Evolutionary conservation across 176 grass and related monocot species (phyloP), one percentile per base, ranked within the genome.

Genomic region (Cenchrus americanus): DNA sequence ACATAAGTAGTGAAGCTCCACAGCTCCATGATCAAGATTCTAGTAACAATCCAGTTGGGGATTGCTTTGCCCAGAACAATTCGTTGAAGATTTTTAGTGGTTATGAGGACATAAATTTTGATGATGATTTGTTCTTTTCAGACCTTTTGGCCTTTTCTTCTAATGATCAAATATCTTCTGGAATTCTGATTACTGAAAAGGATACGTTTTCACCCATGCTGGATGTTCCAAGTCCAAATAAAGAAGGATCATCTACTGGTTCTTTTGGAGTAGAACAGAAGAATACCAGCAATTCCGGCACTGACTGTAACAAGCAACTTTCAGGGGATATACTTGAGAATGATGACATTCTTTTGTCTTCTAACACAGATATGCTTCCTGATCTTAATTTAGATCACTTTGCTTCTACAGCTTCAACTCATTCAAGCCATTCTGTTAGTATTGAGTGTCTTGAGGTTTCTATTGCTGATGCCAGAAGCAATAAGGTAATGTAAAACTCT

Each of bases 381-480:
- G 81, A 87, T 88, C 71, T 80, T 23, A 86, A 87, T 85, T 86
- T 81, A 57, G 66, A 82, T 65, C 66, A 86, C 73, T 86, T 78
- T 72, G 59, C 40, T 78, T 80, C 59, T 50, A 59, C 10, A 5
- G 46, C 71, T 75, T 81, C 84, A 71, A 79, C 82, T 71, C 73
- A 84, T 77, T 92, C 87, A 80, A 83, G 67, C 60, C 66, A 94
- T 64, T 87, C 88, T 77, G 74, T 78, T 60, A 76, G 69, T 81
- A 51, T 85, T 37, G 87, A 85, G 21, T 85, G 76, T 58, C 84
- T 94, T 37, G 81, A 80, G 71, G 87, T 87, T 76, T 85, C 85
- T 44, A 78, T 92, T 87, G 69, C 55, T 83, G 92, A 82, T 83
- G 89, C 82, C 57, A 89, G 84, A 87, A 85, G 69, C 69, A 92